phyloP scores from a whole-genome alignment of 1,284 basidiomycete genomes.

The Moesziomyces sp. region DNA sequence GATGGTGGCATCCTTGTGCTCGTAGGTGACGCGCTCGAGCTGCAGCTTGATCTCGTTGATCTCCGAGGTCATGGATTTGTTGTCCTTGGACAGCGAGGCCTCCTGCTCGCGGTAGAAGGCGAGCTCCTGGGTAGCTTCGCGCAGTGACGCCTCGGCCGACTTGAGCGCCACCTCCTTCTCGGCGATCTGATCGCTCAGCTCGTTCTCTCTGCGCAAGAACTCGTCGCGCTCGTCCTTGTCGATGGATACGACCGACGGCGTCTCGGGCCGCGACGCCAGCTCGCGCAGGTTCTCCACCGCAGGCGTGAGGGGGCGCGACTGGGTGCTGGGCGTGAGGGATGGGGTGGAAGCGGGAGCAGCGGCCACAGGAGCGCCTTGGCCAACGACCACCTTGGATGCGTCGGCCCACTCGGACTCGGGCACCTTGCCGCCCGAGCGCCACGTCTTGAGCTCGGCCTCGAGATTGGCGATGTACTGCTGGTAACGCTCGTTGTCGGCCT shows the following conservation, averaged over 20 bases:
- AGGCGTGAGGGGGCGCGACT: slow-evolving; percentile 76
- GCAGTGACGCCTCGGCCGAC: slow-evolving; percentile 59
- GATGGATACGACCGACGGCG: slow-evolving; percentile 81
- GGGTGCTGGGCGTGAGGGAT: slow-evolving; percentile 22
- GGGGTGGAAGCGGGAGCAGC: slow-evolving; percentile 61
- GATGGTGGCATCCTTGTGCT: slow-evolving; percentile 93
- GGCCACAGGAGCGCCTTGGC: slow-evolving; percentile 50
- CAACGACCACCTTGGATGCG: slow-evolving; percentile 73
- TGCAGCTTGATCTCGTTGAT: slow-evolving; percentile 91
- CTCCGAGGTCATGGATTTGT: slow-evolving; percentile 69
- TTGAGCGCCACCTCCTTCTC: slow-evolving; percentile 74
- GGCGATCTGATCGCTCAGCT: slow-evolving; percentile 89
- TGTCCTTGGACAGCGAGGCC: slow-evolving; percentile 51
- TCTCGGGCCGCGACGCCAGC: slow-evolving; percentile 70
- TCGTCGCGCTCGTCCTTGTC: slow-evolving; percentile 98
- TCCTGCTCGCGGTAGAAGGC: slow-evolving; percentile 87
- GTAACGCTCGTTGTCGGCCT: slow-evolving; percentile 83
- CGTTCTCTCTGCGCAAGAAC: slow-evolving; percentile 95
- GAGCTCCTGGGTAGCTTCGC: slow-evolving; percentile 78
- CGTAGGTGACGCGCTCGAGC: slow-evolving; percentile 90
- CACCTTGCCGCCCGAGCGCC: slow-evolving; percentile 88
- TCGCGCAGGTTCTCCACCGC: slow-evolving; percentile 78
- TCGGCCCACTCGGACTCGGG: slow-evolving; percentile 86
- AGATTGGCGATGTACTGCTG: slow-evolving; percentile 88
- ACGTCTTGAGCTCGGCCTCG: slow-evolving; percentile 89